Conservation (phyloP, 352 stramenopile species). For the Phytophthora multivora region DNA sequence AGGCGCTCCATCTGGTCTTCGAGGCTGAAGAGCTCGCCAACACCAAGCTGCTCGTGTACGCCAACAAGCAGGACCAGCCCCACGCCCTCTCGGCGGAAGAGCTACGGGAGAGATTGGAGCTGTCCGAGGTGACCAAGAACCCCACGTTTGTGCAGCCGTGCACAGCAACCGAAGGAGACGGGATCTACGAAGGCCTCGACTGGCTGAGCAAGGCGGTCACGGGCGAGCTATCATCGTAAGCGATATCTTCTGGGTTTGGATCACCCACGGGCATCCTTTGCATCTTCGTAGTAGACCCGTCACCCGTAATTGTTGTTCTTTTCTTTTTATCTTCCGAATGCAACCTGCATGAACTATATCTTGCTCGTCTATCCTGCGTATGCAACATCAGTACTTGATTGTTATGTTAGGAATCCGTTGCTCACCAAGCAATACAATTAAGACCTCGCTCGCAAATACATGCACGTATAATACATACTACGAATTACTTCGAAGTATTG, state of each 20-base stretch:
- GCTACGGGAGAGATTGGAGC: conserved; percentile 37
- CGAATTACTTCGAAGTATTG: too few species aligned
- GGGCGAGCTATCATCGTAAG: conserved; percentile 22
- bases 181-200: conserved; percentile 55
- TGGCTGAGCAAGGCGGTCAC: conserved; percentile 50
- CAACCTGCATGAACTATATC: too few species aligned
- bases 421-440: too few species aligned
- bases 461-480: too few species aligned
- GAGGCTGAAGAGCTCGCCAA: conserved; percentile 43
- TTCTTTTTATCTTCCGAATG: too few species aligned
- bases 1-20: conserved; percentile 51
- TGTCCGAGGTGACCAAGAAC: conserved; percentile 43
- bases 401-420: too few species aligned
- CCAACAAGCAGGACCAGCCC: conserved; percentile 60
- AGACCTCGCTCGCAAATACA: too few species aligned
- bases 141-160: conserved; percentile 41
- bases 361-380: too few species aligned
- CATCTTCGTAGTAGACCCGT: background rate
- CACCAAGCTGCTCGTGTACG: conserved; percentile 52
- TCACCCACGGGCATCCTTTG: background rate
- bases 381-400: too few species aligned
- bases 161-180: conserved; percentile 35
- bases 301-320: too few species aligned
- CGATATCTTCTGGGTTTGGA: background rate
- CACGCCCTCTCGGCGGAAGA: conserved; percentile 35